phyloP scores from a whole-genome alignment of 768 basidiomycete genomes.

The Pleurotus tuoliensis region DNA sequence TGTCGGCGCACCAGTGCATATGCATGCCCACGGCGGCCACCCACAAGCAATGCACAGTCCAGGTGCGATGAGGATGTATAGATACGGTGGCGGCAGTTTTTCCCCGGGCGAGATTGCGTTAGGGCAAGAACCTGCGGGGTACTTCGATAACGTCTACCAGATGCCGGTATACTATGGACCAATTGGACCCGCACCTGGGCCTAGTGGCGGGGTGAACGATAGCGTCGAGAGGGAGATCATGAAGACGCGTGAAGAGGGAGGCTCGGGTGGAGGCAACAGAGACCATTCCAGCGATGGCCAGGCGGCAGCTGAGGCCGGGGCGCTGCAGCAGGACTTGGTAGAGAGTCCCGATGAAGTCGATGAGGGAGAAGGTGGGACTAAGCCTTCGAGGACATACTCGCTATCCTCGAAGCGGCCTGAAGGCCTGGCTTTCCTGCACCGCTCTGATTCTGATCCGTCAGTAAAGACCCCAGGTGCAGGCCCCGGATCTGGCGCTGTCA shows the following conservation, averaged over 20 bases:
- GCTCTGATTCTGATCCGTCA: conserved; percentile 5
- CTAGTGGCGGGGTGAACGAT: conserved; percentile 11
- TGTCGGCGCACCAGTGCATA: conserved; percentile 43
- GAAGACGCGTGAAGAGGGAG: conserved; percentile 15
- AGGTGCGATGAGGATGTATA: conserved; percentile 22
- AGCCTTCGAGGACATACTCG: conserved; percentile 1
- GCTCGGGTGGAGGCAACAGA: neutral
- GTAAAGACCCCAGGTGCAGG: neutral
- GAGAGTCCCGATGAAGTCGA: neutral
- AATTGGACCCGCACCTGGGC: neutral
- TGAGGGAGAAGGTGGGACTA: neutral
- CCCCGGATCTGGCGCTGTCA: too few species aligned
- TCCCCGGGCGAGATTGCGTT: conserved; percentile 15
- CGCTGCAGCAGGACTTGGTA: neutral
- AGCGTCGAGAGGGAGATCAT: conserved; percentile 32
- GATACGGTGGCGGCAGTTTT: conserved; percentile 24
- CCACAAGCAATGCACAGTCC: conserved; percentile 12
- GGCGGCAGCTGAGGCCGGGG: neutral
- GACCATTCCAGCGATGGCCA: neutral
- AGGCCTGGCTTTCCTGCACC: neutral
- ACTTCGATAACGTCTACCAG: conserved; percentile 42
- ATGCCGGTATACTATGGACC: conserved; percentile 18
- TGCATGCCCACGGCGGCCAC: conserved; percentile 1
- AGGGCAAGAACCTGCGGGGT: conserved; percentile 33
- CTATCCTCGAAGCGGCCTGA: conserved; percentile 1